Base-by-base conservation (phyloP, 1,284 basidiomycete genomes). In the Rhizoctonia solani region DNA sequence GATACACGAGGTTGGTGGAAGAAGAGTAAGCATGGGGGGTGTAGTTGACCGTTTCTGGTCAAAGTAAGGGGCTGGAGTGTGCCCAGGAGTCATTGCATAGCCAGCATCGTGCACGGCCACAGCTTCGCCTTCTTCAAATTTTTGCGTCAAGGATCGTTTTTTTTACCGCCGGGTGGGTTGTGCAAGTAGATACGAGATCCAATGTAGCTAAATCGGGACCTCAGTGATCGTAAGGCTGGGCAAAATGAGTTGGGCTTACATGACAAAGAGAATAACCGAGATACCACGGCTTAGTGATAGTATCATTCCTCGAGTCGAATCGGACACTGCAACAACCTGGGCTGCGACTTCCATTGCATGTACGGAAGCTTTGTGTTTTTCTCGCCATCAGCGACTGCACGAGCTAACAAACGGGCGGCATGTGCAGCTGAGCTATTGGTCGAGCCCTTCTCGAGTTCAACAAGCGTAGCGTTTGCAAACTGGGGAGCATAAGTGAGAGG, bases 131-230 rank as follows among this genome's bases (percentile, higher is more conserved):
- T 61, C 58, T 25, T 61, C 58, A 32, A 61, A 50, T 3, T 61
- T 27, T n/a, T 14, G 9, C 5, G 44, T 49, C 21, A 21, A 14
- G n/a, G 58, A 37, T 1, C 16, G 29, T n/a, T n/a, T 39, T 52
- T 50, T 11, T 63, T 53, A 16, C 49, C 47, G 59, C 47, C 59
- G 1, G 68, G 68, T 23, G 68, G 68, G 47, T 69, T 69, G 55
- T 69, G 68, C n/a, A 69, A 30, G 54, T 66, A 69, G 39, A 69
- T 42, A 4, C 68, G 63, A 14, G 68, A 69, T 13, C 42, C 68
- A 30, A 66, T 32, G 34, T 69, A 69, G 11, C 68, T 66, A 47
- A 1, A 19, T 9, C 37, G 37, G 37, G 37, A 8, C 9, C 8
- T 39, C 37, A 16, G 9, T 39, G 9, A 39, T 8, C 16, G 9